Conservation (phyloP, 2,329 filamentous ascomycete genomes). For the Cucurbitaria berberidis region DNA sequence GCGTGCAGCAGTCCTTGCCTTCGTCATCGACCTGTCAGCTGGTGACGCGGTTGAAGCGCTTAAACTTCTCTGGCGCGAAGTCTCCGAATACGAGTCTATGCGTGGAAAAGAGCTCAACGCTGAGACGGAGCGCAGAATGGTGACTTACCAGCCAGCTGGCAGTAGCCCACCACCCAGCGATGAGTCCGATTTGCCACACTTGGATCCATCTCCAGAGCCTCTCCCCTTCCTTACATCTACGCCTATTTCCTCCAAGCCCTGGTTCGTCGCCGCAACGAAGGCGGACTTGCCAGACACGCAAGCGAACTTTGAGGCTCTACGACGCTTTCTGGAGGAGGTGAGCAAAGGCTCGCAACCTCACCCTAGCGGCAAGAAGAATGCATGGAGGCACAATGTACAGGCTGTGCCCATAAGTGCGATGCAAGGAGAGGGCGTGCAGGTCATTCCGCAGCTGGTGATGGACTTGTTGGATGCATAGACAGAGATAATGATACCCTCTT, state of each 20-base stretch:
- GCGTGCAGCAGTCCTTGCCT: conserved; percentile 88
- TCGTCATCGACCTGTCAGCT: conserved; percentile 84
- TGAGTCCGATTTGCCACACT: conserved; percentile 24
- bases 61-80: conserved; percentile 85
- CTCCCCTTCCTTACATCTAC: conserved; percentile 61
- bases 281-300: conserved; percentile 82
- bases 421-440: conserved; percentile 79
- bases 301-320: conserved; percentile 74
- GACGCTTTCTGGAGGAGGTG: conserved; percentile 72
- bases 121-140: conserved; percentile 67
- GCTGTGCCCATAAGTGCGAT: conserved; percentile 91
- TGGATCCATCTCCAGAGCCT: conserved; percentile 33
- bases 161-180: conserved; percentile 17
- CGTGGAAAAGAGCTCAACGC: conserved; percentile 74
- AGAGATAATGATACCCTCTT: conserved; percentile 10
- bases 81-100: conserved; percentile 83
- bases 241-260: conserved; percentile 91
- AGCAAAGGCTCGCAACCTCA: conserved; percentile 68
- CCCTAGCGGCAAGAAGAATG: conserved; percentile 72
- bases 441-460: conserved; percentile 74
- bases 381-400: conserved; percentile 61
- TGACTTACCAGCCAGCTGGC: conserved; percentile 55
- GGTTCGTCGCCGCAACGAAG: conserved; percentile 96
- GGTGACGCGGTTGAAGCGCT: conserved; percentile 81
- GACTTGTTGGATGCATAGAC: conserved; percentile 60